phyloP scores from a whole-genome alignment of 2,329 filamentous ascomycete species.

The Ceratocystis albifundus region DNA sequence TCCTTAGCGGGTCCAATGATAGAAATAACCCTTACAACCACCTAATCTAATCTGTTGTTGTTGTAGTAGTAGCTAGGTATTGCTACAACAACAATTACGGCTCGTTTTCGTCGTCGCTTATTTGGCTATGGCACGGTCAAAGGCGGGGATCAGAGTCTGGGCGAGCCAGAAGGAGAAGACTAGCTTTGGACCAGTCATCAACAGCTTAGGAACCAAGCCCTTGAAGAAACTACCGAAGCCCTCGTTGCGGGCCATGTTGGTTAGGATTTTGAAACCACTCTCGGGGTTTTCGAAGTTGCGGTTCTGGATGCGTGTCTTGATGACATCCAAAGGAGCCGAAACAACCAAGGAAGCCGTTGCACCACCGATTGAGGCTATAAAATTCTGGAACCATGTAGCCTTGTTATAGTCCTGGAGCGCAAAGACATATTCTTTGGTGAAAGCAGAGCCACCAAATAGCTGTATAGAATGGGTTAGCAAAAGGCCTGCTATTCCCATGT shows the following conservation, averaged over 20 bases:
- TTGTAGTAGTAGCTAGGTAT: too few relatives aligned
- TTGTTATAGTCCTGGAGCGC: constrained; percentile 87
- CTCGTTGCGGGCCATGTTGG: constrained; percentile 88
- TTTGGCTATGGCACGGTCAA: constrained; percentile 45
- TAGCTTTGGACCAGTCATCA: constrained; percentile 98
- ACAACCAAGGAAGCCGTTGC: constrained; percentile 91
- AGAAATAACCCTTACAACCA: too few relatives aligned
- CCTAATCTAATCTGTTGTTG: too few relatives aligned
- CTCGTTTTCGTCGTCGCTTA: constrained; percentile 24
- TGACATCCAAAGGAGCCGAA: constrained; percentile 90
- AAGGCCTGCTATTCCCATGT: background rate
- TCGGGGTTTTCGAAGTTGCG: constrained; percentile 97
- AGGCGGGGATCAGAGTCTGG: constrained; percentile 92
- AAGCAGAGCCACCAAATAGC: constrained; percentile 94
- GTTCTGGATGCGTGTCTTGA: constrained; percentile 98
- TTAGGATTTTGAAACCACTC: constrained; percentile 79
- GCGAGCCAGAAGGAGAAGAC: constrained; percentile 99
- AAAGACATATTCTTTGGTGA: constrained; percentile 94
- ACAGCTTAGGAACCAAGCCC: constrained; percentile 87
- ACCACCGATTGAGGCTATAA: constrained; percentile 88
- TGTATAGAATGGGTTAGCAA: constrained; percentile 31
- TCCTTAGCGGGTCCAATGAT: too few relatives aligned
- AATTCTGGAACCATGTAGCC: constrained; percentile 91
- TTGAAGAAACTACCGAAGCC: constrained; percentile 88
- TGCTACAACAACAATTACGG: too few relatives aligned